phyloP scores from a whole-genome alignment of 495 filamentous ascomycete genomes.

The Acidiella bohemica region DNA sequence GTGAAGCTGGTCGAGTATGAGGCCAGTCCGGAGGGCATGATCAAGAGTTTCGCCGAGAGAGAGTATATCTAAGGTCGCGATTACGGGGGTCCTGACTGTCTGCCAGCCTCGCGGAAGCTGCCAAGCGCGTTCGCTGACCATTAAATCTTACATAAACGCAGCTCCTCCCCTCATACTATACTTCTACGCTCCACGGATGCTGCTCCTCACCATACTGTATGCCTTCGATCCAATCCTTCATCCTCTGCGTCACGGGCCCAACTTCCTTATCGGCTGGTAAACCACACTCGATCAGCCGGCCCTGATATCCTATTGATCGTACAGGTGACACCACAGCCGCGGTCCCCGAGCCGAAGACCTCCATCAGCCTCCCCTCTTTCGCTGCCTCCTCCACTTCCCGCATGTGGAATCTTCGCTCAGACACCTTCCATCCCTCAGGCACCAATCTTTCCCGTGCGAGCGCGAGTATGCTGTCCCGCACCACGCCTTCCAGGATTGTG shows the following conservation, averaged over 20 bases:
- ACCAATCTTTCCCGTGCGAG: conserved; percentile 70
- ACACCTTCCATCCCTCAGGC: conserved; percentile 77
- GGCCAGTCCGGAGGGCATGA: conserved; percentile 67
- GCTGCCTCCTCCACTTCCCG: conserved; percentile 63
- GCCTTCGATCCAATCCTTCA: conserved; percentile 93
- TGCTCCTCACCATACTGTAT: conserved; percentile 90
- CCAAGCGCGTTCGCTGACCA: too few relatives aligned
- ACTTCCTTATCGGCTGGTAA: conserved; percentile 65
- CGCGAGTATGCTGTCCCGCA: conserved; percentile 68
- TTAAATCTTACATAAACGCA: too few relatives aligned
- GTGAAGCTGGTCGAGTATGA: conserved; percentile 85
- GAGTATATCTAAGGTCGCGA: conserved; percentile 34
- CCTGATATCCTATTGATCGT: conserved; percentile 72
- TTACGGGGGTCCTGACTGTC: too few relatives aligned
- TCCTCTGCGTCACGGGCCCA: conserved; percentile 64
- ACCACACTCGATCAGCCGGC: conserved; percentile 63
- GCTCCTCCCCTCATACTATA: too few relatives aligned
- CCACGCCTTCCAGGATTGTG: conserved; percentile 93
- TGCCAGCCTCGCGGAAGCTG: too few relatives aligned
- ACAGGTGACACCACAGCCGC: conserved; percentile 77
- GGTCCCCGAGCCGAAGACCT: conserved; percentile 88
- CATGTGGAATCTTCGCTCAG: conserved; percentile 85
- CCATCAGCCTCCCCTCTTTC: conserved; percentile 70
- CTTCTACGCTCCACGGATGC: conserved; percentile 56
- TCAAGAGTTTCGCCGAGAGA: conserved; percentile 81